Evolutionary conservation across 2,329 filamentous ascomycete species (phyloP).

Genomic region (Pyrenophora teres): DNA sequence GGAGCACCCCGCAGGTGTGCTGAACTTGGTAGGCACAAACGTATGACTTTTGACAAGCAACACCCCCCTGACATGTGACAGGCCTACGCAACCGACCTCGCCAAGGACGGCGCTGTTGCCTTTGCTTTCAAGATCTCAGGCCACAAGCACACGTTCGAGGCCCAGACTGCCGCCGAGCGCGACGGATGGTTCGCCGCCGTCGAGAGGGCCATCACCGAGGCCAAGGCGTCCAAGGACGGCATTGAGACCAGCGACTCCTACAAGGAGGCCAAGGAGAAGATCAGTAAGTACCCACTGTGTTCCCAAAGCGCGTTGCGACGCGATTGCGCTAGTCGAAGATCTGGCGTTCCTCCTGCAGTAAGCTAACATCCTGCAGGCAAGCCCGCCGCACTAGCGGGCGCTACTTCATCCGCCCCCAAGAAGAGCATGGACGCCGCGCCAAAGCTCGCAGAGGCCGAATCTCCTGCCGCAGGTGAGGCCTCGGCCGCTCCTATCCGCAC

Average conservation of each 20-base stretch:
- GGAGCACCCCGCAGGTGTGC: constrained; percentile 75
- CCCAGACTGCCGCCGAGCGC: constrained; percentile 70
- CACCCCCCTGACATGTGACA: constrained; percentile 49
- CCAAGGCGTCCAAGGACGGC: constrained; percentile 75
- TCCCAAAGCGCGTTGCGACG: constrained; percentile 24
- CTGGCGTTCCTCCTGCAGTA: constrained; percentile 41
- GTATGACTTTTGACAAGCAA: not conserved
- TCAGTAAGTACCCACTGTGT: constrained; percentile 55
- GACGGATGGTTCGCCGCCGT: constrained; percentile 90
- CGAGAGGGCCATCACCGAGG: constrained; percentile 61
- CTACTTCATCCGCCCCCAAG: constrained; percentile 50
- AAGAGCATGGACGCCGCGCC: constrained; percentile 55
- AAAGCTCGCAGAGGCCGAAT: constrained; percentile 43
- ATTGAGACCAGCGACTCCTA: constrained; percentile 82
- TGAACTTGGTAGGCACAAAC: constrained; percentile 73
- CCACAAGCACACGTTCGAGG: constrained; percentile 95
- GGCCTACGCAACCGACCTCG: constrained; percentile 72
- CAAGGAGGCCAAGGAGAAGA: constrained; percentile 80
- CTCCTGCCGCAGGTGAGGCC: constrained; percentile 23
- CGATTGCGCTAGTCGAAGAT: constrained; percentile 23
- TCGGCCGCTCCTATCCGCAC: constrained; percentile 40
- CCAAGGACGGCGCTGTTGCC: constrained; percentile 75
- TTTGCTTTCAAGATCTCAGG: constrained; percentile 85
- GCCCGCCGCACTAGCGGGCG: constrained; percentile 45
- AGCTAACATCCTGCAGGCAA: constrained; percentile 49